Percentiles rank a stretch among this genome's conserved stretches.
These are phyloP conservation scores for Taiwanofungus camphoratus DNA, from an alignment of 1,284 basidiomycete species.

Conservation along the genomic window DNA sequence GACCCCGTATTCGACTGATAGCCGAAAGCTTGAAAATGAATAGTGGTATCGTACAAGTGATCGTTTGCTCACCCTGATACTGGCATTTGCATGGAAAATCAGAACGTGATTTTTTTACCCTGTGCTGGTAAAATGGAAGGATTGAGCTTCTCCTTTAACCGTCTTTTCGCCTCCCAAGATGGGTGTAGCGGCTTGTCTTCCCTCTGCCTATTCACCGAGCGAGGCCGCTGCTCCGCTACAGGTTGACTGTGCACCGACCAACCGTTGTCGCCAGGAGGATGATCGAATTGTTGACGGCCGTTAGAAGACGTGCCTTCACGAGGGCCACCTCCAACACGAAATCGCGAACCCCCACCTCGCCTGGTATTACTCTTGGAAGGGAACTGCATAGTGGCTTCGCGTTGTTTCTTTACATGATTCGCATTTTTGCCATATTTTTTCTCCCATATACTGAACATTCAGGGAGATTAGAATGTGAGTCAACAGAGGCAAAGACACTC, in stretches of 20 bases:
- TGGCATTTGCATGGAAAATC: too few species aligned
- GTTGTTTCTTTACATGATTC: conserved; percentile 80
- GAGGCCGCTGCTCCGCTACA: conserved; percentile 1
- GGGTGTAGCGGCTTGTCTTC: conserved; percentile 64
- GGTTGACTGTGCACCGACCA: conserved; percentile 6
- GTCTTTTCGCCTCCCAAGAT: conserved; percentile 89
- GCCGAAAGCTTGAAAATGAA: too few species aligned
- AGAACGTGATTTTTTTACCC: conserved; percentile 67
- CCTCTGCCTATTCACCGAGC: conserved; percentile 18
- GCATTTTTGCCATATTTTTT: conserved; percentile 91
- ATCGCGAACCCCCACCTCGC: conserved; percentile 1
- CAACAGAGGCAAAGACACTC: conserved; percentile 1
- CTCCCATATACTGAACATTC: conserved; percentile 80
- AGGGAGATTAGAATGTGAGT: conserved; percentile 9
- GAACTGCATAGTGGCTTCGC: conserved; percentile 24
- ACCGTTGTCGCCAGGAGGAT: conserved; percentile 8
- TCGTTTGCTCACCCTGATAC: too few species aligned
- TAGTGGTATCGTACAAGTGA: too few species aligned
- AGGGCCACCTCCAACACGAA: neutral
- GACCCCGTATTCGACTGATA: too few species aligned
- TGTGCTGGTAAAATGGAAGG: conserved; percentile 51
- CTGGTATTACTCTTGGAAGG: conserved; percentile 8
- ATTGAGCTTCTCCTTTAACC: conserved; percentile 61
- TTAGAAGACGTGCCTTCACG: neutral
- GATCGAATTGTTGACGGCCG: neutral